Evolutionary conservation across 2,329 filamentous ascomycete species (phyloP).

Genomic region (Cercospora sp.): DNA sequence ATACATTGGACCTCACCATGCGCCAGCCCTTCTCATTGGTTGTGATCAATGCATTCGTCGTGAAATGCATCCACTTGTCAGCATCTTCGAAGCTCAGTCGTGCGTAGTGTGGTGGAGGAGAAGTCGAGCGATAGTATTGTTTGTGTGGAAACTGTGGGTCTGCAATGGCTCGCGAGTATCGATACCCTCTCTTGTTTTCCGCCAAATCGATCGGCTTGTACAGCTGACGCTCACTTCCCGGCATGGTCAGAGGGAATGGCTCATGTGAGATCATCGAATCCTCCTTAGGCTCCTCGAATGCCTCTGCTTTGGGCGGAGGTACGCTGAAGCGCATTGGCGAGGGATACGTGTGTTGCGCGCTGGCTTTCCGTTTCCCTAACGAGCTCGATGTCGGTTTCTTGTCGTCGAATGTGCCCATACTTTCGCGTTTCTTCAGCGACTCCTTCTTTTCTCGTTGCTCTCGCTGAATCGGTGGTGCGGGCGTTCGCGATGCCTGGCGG

Average conservation of each 20-base stretch:
- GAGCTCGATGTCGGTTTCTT: constrained; percentile 18
- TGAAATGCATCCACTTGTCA: constrained; percentile 78
- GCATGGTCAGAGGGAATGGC: constrained; percentile 46
- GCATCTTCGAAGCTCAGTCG: constrained; percentile 92
- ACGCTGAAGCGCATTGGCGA: constrained; percentile 55
- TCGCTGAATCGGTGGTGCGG: constrained; percentile 44
- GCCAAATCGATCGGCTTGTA: constrained; percentile 55
- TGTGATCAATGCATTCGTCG: constrained; percentile 68
- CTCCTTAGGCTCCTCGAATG: constrained; percentile 53
- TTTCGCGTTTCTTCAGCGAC: constrained; percentile 55
- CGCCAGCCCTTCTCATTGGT: constrained; percentile 93
- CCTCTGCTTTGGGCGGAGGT: constrained; percentile 48
- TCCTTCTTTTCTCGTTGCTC: constrained; percentile 56
- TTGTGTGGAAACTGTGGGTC: constrained; percentile 84
- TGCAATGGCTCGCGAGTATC: constrained; percentile 87
- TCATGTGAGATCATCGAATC: constrained; percentile 51
- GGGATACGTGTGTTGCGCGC: constrained; percentile 39
- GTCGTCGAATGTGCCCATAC: constrained; percentile 25
- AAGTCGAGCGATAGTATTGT: constrained; percentile 85
- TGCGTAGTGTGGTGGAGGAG: constrained; percentile 77
- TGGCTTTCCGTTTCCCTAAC: constrained; percentile 42
- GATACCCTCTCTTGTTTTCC: constrained; percentile 71
- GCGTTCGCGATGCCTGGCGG: constrained; percentile 35
- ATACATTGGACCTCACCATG: constrained; percentile 86
- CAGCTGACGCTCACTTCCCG: constrained; percentile 46